phyloP scores from a whole-genome alignment of 306 rosid genomes.

The Prosopis cineraria region DNA sequence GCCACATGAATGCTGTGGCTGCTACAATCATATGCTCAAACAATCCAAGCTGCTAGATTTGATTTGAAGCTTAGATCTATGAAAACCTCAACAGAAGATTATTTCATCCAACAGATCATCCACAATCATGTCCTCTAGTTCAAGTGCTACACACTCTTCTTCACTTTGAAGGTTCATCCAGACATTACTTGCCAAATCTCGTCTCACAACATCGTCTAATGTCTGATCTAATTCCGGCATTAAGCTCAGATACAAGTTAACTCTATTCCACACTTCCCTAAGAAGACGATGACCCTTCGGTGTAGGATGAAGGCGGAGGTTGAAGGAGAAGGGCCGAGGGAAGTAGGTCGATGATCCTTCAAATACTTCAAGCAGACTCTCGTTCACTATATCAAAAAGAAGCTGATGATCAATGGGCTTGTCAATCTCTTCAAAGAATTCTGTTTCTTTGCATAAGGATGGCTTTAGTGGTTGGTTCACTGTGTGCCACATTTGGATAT shows the following conservation, averaged over 20 bases:
- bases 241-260: slow-evolving; percentile 48
- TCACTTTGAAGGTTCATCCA: slow-evolving; percentile 87
- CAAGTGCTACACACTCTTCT: slow-evolving; percentile 66
- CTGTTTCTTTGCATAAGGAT: slow-evolving; percentile 52
- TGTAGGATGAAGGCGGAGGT: slow-evolving; percentile 47
- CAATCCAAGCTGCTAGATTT: not conserved
- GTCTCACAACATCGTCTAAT: slow-evolving; percentile 70
- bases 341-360: slow-evolving; percentile 66
- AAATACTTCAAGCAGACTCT: slow-evolving; percentile 51
- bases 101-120: slow-evolving; percentile 82
- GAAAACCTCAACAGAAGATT: slow-evolving; percentile 36
- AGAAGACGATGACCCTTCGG: slow-evolving; percentile 60
- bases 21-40: not conserved
- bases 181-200: slow-evolving; percentile 53
- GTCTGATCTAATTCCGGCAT: slow-evolving; percentile 81
- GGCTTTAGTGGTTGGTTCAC: slow-evolving; percentile 59
- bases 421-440: slow-evolving; percentile 35
- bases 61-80: slow-evolving; percentile 6
- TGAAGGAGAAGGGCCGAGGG: slow-evolving; percentile 58
- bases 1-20: slow-evolving; percentile 4
- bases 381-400: slow-evolving; percentile 69
- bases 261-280: slow-evolving; percentile 54
- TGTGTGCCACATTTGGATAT: slow-evolving; percentile 45
- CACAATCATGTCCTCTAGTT: slow-evolving; percentile 72
- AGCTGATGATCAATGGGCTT: slow-evolving; percentile 51